Evolutionary conservation across 1,284 basidiomycete genomes (phyloP).

Genomic region (Sutorius eximius): DNA sequence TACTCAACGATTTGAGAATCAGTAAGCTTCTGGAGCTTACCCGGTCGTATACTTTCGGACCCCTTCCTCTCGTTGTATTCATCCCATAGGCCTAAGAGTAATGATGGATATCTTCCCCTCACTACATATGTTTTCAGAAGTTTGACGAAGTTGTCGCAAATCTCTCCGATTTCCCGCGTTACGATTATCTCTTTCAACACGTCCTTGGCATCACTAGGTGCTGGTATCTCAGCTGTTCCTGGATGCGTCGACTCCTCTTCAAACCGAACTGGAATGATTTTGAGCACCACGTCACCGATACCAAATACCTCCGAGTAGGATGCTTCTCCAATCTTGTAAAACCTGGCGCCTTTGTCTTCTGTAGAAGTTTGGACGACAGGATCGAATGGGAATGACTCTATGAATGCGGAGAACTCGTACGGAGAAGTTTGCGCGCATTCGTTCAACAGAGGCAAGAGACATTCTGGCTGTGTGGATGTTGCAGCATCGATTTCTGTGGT

Average conservation of each 20-base stretch:
- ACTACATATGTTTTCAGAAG: constrained; percentile 84
- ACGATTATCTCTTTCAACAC: constrained; percentile 88
- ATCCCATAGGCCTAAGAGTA: constrained; percentile 85
- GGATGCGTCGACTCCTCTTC: constrained; percentile 36
- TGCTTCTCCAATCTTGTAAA: constrained; percentile 92
- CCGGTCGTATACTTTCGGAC: constrained; percentile 84
- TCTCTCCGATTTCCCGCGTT: constrained; percentile 73
- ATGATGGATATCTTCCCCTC: constrained; percentile 77
- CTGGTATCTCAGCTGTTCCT: constrained; percentile 53
- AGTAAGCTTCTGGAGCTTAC: constrained; percentile 41
- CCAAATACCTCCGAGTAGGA: constrained; percentile 98
- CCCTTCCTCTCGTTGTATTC: constrained; percentile 69
- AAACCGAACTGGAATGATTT: constrained; percentile 68
- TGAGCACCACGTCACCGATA: constrained; percentile 81
- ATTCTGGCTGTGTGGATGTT: constrained; percentile 39
- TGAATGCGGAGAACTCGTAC: constrained; percentile 77
- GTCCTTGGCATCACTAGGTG: constrained; percentile 70
- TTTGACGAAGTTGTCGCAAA: constrained; percentile 75
- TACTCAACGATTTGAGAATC: constrained; percentile 5
- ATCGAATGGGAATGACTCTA: constrained; percentile 73
- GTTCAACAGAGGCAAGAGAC: constrained; percentile 58
- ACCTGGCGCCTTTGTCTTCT: constrained; percentile 34
- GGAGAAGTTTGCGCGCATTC: constrained; percentile 68
- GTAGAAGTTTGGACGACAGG: constrained; percentile 47
- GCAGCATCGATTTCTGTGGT: constrained; percentile 13